Conservation (phyloP, 495 filamentous ascomycete species). For the Penicillium daleae region DNA sequence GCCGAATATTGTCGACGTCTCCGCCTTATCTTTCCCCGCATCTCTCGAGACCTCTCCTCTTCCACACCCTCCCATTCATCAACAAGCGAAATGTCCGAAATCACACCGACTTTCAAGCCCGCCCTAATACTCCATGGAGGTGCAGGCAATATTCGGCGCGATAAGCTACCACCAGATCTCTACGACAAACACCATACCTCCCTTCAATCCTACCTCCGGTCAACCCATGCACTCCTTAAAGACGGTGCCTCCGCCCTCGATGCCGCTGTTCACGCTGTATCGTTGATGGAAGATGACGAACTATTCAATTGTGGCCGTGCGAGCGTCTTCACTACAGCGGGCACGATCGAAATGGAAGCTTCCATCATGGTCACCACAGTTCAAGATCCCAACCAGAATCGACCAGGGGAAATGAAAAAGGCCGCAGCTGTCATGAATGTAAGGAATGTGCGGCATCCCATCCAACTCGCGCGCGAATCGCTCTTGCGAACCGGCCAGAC, state of each 20-base stretch:
- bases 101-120: constrained; percentile 50
- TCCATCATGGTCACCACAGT: constrained; percentile 79
- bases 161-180: constrained; percentile 63
- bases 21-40: constrained; percentile 19
- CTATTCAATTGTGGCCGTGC: constrained; percentile 88
- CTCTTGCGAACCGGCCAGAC: constrained; percentile 58
- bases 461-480: constrained; percentile 72
- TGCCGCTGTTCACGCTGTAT: constrained; percentile 75
- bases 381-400: constrained; percentile 4
- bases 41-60: neutral
- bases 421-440: constrained; percentile 77
- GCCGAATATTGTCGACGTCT: neutral
- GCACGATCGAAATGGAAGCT: constrained; percentile 85
- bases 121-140: constrained; percentile 87
- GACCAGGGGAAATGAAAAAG: constrained; percentile 64
- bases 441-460: constrained; percentile 74
- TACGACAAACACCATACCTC: constrained; percentile 64
- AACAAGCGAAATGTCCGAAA: constrained; percentile 15
- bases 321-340: constrained; percentile 82
- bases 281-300: constrained; percentile 75
- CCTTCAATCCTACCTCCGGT: constrained; percentile 64
- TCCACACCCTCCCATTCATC: neutral
- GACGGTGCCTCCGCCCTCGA: constrained; percentile 62
- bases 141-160: constrained; percentile 75
- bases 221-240: constrained; percentile 47